Evolutionary conservation across 2,329 filamentous ascomycete genomes (phyloP).

Genomic region (Lecanicillium sp.): DNA sequence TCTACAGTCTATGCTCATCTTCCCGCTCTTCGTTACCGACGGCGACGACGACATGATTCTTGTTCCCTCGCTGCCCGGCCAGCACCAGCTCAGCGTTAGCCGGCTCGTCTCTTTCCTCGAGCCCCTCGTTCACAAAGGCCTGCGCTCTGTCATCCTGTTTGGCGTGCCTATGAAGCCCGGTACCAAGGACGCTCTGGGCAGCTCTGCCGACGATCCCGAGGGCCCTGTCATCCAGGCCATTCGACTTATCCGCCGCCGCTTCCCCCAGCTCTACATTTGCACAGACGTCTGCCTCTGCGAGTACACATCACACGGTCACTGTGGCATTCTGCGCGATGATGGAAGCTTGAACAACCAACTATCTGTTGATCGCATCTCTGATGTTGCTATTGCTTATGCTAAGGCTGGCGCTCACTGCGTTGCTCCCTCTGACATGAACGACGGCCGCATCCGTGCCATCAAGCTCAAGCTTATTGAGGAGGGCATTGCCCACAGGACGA

Average conservation of each 20-base stretch:
- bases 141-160: constrained; percentile 90
- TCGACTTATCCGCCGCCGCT: constrained; percentile 71
- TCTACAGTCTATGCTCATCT: constrained; percentile 89
- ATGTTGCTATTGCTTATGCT: constrained; percentile 98
- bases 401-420: constrained; percentile 92
- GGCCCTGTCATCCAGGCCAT: constrained; percentile 88
- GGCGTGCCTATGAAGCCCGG: constrained; percentile 78
- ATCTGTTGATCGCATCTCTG: constrained; percentile 88
- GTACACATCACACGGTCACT: constrained; percentile 97
- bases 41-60: constrained; percentile 84
- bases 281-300: constrained; percentile 96
- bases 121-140: constrained; percentile 79
- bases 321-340: constrained; percentile 89
- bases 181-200: constrained; percentile 86
- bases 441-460: constrained; percentile 92
- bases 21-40: constrained; percentile 93
- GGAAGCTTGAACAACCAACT: constrained; percentile 87
- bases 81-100: constrained; percentile 82
- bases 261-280: constrained; percentile 85
- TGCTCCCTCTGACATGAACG: constrained; percentile 97
- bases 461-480: constrained; percentile 96
- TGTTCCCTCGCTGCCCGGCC: constrained; percentile 85
- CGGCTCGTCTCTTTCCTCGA: constrained; percentile 76
- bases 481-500: constrained; percentile 81
- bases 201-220: constrained; percentile 82